Percentiles rank a stretch among this genome's conserved stretches.
phyloP scores from a whole-genome alignment of 192 early-diverging fungal genomes.

The Coemansia umbellata region DNA sequence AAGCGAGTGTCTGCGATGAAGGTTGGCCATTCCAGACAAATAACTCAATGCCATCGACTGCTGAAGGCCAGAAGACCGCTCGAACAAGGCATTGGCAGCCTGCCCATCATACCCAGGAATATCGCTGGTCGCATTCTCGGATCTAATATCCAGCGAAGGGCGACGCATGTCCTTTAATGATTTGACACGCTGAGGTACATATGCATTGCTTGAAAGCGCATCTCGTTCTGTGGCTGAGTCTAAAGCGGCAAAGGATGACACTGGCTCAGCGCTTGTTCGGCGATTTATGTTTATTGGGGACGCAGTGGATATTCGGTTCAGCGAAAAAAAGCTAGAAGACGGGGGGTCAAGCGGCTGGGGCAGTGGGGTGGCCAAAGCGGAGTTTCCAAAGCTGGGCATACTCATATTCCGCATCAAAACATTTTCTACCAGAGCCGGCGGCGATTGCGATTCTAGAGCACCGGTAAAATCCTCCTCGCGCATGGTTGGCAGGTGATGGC shows the following conservation, averaged over 20 bases:
- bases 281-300: constrained; percentile 6
- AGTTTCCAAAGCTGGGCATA: constrained; percentile 13
- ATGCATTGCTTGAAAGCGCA: background rate
- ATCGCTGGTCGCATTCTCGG: background rate
- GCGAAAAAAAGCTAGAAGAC: background rate
- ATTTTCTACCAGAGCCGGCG: constrained; percentile 8
- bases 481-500: constrained; percentile 39
- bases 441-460: background rate
- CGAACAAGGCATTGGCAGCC: constrained; percentile 20
- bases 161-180: constrained; percentile 41
- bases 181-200: constrained; percentile 23
- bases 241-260: background rate
- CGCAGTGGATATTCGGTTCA: constrained; percentile 7
- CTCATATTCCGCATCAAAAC: constrained; percentile 42
- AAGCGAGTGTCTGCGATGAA: constrained; percentile 43
- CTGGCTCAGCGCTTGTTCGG: background rate
- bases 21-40: constrained; percentile 16
- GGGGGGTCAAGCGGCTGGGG: constrained; percentile 5
- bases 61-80: constrained; percentile 17
- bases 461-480: constrained; percentile 27
- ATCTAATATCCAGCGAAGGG: constrained; percentile 19
- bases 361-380: constrained; percentile 1
- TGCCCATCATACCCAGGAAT: background rate
- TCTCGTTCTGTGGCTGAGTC: background rate
- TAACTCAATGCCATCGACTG: constrained; percentile 20